A percentile compares a stretch with the other conserved stretches of the same genome.
Evolutionary conservation across 2,329 filamentous ascomycete species (phyloP).

Genomic region (Clonostachys chloroleuca): DNA sequence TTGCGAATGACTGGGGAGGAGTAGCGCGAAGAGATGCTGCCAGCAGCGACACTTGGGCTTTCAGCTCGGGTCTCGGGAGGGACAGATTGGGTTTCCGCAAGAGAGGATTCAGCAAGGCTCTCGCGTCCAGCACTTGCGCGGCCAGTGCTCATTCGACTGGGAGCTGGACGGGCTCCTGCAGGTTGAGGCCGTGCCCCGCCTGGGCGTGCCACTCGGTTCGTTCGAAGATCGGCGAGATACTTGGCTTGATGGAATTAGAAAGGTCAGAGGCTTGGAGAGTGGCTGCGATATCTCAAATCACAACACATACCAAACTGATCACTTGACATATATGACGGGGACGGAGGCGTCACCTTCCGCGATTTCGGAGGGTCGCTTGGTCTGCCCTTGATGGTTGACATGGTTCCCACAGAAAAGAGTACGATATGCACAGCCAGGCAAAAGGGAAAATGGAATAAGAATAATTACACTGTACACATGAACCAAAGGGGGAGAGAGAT

Average conservation of each 20-base stretch:
- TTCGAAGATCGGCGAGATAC: constrained; percentile 68
- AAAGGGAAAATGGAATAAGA: too few relatives aligned
- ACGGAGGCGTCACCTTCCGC: constrained; percentile 56
- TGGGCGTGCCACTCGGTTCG: constrained; percentile 62
- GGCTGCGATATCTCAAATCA: constrained; percentile 7
- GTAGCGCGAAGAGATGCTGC: constrained; percentile 45
- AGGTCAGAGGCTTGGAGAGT: not conserved
- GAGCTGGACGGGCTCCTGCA: constrained; percentile 23
- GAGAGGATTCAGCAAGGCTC: constrained; percentile 21
- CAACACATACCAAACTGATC: constrained; percentile 57
- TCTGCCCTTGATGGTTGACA: constrained; percentile 15
- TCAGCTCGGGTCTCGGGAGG: constrained; percentile 14
- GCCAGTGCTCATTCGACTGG: constrained; percentile 21
- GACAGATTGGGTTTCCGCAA: constrained; percentile 10
- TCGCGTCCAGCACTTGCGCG: constrained; percentile 18
- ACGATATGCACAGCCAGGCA: not conserved
- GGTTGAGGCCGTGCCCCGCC: constrained; percentile 66
- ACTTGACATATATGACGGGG: constrained; percentile 60
- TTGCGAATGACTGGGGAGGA: constrained; percentile 37
- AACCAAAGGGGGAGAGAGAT: not conserved
- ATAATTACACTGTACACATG: too few relatives aligned
- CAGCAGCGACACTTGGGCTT: constrained; percentile 32
- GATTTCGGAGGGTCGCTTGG: constrained; percentile 23
- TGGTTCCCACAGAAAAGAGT: not conserved
- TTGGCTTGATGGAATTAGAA: constrained; percentile 40